phyloP scores from a whole-genome alignment of 805 yeast genomes.

The Starmerella kuoi region DNA sequence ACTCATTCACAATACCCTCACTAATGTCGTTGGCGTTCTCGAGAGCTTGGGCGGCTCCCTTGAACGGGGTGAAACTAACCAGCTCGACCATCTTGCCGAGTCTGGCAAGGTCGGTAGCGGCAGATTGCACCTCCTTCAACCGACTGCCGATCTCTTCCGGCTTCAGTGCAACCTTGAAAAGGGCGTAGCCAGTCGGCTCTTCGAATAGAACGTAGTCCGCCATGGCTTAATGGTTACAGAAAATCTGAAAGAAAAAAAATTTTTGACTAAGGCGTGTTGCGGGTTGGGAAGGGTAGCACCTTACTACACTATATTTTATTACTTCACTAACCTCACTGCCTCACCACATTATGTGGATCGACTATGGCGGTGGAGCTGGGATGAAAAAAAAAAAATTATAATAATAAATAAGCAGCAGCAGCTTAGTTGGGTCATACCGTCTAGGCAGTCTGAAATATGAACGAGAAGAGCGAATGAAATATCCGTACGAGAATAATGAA shows the following conservation, averaged over 20 bases:
- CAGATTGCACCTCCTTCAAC: constrained; percentile 85
- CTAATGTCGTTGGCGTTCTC: constrained; percentile 97
- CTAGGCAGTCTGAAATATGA: too few relatives aligned
- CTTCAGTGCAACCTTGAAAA: constrained; percentile 85
- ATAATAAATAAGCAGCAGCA: too few relatives aligned
- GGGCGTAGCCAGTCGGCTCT: constrained; percentile 97
- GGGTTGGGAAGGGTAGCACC: background rate
- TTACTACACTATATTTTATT: too few relatives aligned
- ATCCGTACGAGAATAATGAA: too few relatives aligned
- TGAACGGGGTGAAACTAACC: constrained; percentile 93
- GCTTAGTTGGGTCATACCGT: too few relatives aligned
- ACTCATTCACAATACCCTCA: constrained; percentile 91
- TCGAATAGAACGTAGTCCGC: constrained; percentile 91
- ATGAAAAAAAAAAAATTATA: too few relatives aligned
- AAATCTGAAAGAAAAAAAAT: constrained; percentile 7
- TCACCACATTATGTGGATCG: too few relatives aligned
- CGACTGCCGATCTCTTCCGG: constrained; percentile 90
- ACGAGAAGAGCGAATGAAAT: too few relatives aligned
- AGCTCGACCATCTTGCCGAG: constrained; percentile 89
- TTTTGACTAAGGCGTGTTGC: constrained; percentile 10
- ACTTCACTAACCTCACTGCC: too few relatives aligned
- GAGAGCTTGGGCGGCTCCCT: constrained; percentile 98
- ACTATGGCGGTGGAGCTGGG: too few relatives aligned
- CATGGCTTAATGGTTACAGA: constrained; percentile 29
- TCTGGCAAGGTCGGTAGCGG: constrained; percentile 69